Conservation (phyloP, 768 basidiomycete genomes). For the Thelephora aurantiotincta region DNA sequence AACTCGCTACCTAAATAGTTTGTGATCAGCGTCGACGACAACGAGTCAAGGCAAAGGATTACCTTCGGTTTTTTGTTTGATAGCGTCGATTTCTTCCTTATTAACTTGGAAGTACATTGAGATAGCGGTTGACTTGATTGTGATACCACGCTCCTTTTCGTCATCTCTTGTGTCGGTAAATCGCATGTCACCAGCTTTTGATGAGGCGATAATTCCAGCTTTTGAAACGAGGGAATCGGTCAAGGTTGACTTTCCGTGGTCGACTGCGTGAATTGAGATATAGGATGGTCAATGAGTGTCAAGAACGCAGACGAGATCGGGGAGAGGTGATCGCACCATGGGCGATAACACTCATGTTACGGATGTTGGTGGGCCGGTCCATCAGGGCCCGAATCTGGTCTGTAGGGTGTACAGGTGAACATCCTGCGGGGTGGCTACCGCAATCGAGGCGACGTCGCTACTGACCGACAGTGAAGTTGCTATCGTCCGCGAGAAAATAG, state of each 20-base stretch:
- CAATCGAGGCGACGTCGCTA: constrained; percentile 6
- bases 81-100: constrained; percentile 73
- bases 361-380: constrained; percentile 85
- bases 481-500: constrained; percentile 24
- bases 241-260: constrained; percentile 99
- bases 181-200: constrained; percentile 93
- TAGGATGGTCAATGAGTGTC: background rate
- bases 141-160: constrained; percentile 99
- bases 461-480: constrained; percentile 85
- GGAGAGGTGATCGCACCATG: constrained; percentile 43
- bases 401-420: constrained; percentile 18
- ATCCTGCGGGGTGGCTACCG: background rate
- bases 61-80: constrained; percentile 95
- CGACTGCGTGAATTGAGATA: constrained; percentile 42
- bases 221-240: constrained; percentile 98
- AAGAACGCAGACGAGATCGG: constrained; percentile 1
- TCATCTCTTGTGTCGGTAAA: constrained; percentile 96
- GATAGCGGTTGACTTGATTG: constrained; percentile 99
- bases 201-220: constrained; percentile 93
- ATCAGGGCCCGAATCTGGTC: constrained; percentile 82
- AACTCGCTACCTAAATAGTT: constrained; percentile 65
- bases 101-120: constrained; percentile 98
- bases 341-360: constrained; percentile 91
- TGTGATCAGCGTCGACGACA: background rate
- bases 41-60: constrained; percentile 4